Evolutionary conservation across 768 basidiomycete genomes (phyloP), one percentile per base, ranked within the genome.

Genomic region (Phaeotremella fagi): DNA sequence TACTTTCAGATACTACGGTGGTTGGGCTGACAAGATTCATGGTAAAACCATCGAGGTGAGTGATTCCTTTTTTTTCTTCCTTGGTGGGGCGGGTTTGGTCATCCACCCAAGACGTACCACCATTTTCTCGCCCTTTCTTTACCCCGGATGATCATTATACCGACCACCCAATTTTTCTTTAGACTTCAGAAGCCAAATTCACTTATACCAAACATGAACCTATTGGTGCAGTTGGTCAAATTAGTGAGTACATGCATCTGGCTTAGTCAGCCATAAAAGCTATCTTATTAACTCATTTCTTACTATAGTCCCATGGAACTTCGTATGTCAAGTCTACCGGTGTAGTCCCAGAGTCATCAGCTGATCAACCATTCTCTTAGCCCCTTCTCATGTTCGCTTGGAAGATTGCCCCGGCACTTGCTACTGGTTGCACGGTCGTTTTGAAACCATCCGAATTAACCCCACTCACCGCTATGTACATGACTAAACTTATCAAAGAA

Each of bases 391-490:
- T 72, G 70, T 68, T 63, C 53, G 57, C 62, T 1, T 92, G 90
- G 90, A 95, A 97, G 76, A 82, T 94, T 42, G 90, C 87, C 9
- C 92, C 90, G 7, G 90, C 91, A 14, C 81, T 97, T 51, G 90
- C 91, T 6, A 82, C 83, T 49, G 90, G 92, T 29, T 92, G 90
- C 76, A 89, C 88, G 22, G 85, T 94, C 68, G 86, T 97, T 64
- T 87, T 98, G 85, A 97, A 95, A 74, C 89, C 91, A 2, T 90
- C 87, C 14, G 90, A 92, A 74, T 71, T 89, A 49, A 71, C 70
- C 27, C 70, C 70, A 12, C 47, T 71, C 36, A 64, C 66, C 48
- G 70, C 67, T 38, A 22, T 66, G 24, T 66, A 68, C 64, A 68
- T 72, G 66, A 57, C 67, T 54, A 62, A 70, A 59, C 59, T 73